Conservation (phyloP, 2,329 filamentous ascomycete species). For the Hymenoscyphus linearis region DNA sequence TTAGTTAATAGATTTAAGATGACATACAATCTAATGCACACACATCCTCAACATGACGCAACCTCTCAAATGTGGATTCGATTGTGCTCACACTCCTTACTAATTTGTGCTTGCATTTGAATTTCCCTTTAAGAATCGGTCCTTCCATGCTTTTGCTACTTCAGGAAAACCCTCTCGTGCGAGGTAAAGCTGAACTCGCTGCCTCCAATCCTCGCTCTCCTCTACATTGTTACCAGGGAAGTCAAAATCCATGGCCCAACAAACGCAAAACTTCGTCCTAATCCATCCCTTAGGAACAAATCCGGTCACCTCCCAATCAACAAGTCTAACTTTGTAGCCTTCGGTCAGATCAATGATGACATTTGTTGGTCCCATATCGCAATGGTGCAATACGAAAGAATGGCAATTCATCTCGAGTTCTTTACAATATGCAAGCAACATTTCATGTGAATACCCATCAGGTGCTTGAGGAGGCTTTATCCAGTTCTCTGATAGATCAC, state of each 20-base stretch:
- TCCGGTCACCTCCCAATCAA: background rate
- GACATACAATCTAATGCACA: background rate
- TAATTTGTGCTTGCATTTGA: too few species aligned
- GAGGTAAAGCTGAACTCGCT: too few species aligned
- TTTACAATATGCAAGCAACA: background rate
- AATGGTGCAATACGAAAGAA: background rate
- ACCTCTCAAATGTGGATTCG: background rate
- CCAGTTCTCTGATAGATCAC: background rate
- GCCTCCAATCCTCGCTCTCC: too few species aligned
- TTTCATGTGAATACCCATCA: background rate
- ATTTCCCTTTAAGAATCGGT: too few species aligned
- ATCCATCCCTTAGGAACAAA: background rate
- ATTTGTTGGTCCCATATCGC: background rate
- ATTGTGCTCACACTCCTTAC: background rate
- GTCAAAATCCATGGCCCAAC: background rate
- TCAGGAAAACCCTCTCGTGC: too few species aligned
- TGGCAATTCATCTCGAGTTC: background rate
- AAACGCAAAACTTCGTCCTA: background rate
- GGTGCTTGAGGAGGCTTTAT: background rate
- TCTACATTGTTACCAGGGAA: background rate
- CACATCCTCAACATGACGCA: background rate
- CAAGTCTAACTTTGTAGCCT: background rate
- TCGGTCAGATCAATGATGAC: background rate
- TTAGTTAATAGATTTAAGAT: too few species aligned
- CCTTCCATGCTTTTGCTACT: too few species aligned